Evolutionary conservation across 2,329 filamentous ascomycete species (phyloP).

Genomic region (Rachicladosporium sp.): DNA sequence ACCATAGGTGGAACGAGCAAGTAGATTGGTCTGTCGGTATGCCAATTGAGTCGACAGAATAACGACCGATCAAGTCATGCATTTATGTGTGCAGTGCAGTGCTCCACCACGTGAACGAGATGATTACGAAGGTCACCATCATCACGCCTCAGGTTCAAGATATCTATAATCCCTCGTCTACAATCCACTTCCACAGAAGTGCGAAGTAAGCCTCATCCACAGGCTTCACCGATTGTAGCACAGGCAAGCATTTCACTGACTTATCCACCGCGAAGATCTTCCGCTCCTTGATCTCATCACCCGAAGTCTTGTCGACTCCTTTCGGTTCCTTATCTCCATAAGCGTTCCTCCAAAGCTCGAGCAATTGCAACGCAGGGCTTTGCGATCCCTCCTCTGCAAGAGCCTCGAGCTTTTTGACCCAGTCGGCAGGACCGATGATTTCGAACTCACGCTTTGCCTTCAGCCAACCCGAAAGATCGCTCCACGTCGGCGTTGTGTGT

Average conservation of each 20-base stretch:
- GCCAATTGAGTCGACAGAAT: no score
- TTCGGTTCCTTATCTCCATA: slow-evolving; percentile 19
- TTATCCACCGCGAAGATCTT: slow-evolving; percentile 24
- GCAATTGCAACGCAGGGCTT: slow-evolving; percentile 35
- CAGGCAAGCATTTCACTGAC: slow-evolving; percentile 23
- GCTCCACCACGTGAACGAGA: no score
- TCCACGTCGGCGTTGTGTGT: slow-evolving; percentile 32
- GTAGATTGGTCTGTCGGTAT: no score
- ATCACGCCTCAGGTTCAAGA: no score
- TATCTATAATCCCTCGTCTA: slow-evolving; percentile 9
- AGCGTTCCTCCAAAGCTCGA: slow-evolving; percentile 38
- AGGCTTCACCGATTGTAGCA: slow-evolving; percentile 26
- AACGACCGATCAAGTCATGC: no score
- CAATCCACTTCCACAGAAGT: slow-evolving; percentile 33
- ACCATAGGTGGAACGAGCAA: no score
- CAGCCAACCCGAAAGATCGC: slow-evolving; percentile 35
- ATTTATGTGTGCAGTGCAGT: no score
- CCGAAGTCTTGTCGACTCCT: neutral
- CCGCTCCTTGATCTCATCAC: slow-evolving; percentile 3
- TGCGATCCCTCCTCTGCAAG: slow-evolving; percentile 17
- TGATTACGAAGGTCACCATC: no score
- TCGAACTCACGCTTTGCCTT: slow-evolving; percentile 27
- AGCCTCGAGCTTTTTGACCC: slow-evolving; percentile 28
- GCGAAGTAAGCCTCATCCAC: slow-evolving; percentile 32
- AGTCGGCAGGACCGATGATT: slow-evolving; percentile 29